These are phyloP conservation scores for Chaetomium sp. DNA, from an alignment of 2,329 filamentous ascomycete genomes.

Conservation along the genomic window DNA sequence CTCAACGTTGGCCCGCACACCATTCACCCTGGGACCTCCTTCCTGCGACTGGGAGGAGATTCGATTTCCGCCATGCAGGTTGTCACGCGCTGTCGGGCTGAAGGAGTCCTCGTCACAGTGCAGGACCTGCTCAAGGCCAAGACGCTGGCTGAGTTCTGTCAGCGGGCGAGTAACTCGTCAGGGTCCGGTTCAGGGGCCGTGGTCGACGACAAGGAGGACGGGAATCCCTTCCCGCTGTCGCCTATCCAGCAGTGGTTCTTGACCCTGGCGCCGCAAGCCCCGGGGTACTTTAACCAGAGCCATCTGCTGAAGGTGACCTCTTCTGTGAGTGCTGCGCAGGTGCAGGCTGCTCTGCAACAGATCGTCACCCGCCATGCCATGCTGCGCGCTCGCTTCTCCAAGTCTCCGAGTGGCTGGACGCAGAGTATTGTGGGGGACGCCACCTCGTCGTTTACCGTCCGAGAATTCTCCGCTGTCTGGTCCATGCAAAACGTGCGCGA, in stretches of 20 bases:
- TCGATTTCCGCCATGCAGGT: constrained; percentile 37
- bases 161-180: not conserved
- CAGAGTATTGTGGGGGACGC: constrained; percentile 22
- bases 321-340: constrained; percentile 8
- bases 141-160: constrained; percentile 24
- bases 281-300: constrained; percentile 35
- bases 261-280: not conserved
- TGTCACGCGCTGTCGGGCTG: constrained; percentile 30
- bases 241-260: constrained; percentile 34
- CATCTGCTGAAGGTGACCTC: constrained; percentile 30
- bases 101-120: constrained; percentile 28
- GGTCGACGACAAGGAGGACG: not conserved
- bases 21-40: constrained; percentile 15
- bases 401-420: constrained; percentile 20
- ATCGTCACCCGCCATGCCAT: constrained; percentile 30
- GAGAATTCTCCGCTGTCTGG: not conserved
- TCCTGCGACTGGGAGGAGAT: constrained; percentile 37
- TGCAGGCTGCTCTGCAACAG: not conserved
- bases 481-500: constrained; percentile 6
- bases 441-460: constrained; percentile 9
- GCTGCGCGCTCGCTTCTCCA: constrained; percentile 31
- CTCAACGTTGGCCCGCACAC: constrained; percentile 25
- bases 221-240: constrained; percentile 31
- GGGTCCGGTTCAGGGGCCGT: not conserved
- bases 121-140: constrained; percentile 28